phyloP scores from a whole-genome alignment of 1,284 basidiomycete species.

The Cryptococcus depauperatus region DNA sequence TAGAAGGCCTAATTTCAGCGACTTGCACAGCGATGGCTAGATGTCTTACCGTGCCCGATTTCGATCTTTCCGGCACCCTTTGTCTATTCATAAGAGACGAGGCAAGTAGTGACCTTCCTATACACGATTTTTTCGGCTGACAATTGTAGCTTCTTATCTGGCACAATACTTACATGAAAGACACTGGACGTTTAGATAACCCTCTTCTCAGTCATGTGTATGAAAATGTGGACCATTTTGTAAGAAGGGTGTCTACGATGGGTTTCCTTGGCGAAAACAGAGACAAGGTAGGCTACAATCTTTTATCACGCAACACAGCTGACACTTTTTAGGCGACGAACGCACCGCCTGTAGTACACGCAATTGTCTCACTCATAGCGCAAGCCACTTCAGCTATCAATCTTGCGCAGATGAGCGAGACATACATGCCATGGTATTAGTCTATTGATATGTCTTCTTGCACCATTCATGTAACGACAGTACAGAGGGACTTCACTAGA shows the following conservation, averaged over 20 bases:
- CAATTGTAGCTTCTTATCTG: slow-evolving; percentile 31
- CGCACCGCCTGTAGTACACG: slow-evolving; percentile 51
- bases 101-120: slow-evolving; percentile 51
- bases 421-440: slow-evolving; percentile 76
- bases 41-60: slow-evolving; percentile 85
- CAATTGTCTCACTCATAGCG: slow-evolving; percentile 74
- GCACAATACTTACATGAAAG: slow-evolving; percentile 44
- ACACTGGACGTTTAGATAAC: slow-evolving; percentile 49
- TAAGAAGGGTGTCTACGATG: slow-evolving; percentile 46
- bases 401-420: slow-evolving; percentile 58
- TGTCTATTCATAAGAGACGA: slow-evolving; percentile 78
- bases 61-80: slow-evolving; percentile 48
- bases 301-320: slow-evolving; percentile 1
- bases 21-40: slow-evolving; percentile 86
- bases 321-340: slow-evolving; percentile 14
- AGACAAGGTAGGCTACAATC: slow-evolving; percentile 66
- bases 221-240: slow-evolving; percentile 68
- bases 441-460: too few species aligned
- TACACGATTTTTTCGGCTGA: neutral
- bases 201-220: slow-evolving; percentile 62
- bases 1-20: slow-evolving; percentile 80
- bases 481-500: too few species aligned
- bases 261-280: slow-evolving; percentile 52
- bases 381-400: slow-evolving; percentile 50
- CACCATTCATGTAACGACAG: too few species aligned